Conservation (phyloP, 495 filamentous ascomycete genomes). For the Xylaria palmicola region DNA sequence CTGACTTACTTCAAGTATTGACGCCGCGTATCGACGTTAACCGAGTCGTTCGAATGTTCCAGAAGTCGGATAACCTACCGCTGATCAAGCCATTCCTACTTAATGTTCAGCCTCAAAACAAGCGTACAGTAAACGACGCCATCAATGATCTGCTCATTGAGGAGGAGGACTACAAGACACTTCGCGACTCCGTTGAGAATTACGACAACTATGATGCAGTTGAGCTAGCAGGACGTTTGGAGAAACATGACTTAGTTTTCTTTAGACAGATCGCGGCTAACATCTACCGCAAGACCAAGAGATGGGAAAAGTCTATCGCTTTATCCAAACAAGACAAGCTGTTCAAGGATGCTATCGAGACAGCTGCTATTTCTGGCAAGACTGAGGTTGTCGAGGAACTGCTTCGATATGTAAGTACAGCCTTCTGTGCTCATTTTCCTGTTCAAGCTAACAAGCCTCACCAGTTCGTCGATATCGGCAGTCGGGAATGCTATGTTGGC, state of each 20-base stretch:
- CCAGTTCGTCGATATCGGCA: constrained; percentile 98
- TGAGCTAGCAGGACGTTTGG: constrained; percentile 89
- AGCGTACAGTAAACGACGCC: constrained; percentile 94
- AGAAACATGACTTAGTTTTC: constrained; percentile 97
- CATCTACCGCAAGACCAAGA: constrained; percentile 99
- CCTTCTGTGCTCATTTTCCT: constrained; percentile 17
- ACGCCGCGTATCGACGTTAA: constrained; percentile 96
- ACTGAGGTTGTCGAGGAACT: constrained; percentile 91
- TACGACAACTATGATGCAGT: constrained; percentile 98
- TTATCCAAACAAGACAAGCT: constrained; percentile 99
- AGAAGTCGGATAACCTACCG: constrained; percentile 96
- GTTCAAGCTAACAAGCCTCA: constrained; percentile 31
- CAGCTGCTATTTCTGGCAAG: constrained; percentile 91
- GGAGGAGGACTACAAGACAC: constrained; percentile 98
- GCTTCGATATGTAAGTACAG: constrained; percentile 83
- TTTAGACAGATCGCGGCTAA: constrained; percentile 98
- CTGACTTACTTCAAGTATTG: constrained; percentile 88
- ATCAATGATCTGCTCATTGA: constrained; percentile 99
- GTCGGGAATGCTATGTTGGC: constrained; percentile 97
- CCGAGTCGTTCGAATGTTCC: constrained; percentile 96
- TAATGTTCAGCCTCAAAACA: constrained; percentile 96
- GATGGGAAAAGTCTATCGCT: constrained; percentile 99
- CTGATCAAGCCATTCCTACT: constrained; percentile 99
- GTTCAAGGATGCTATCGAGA: constrained; percentile 99
- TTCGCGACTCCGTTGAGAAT: constrained; percentile 96